phyloP scores from a whole-genome alignment of 176 grass and related monocot genomes.

The Cenchrus americanus region DNA sequence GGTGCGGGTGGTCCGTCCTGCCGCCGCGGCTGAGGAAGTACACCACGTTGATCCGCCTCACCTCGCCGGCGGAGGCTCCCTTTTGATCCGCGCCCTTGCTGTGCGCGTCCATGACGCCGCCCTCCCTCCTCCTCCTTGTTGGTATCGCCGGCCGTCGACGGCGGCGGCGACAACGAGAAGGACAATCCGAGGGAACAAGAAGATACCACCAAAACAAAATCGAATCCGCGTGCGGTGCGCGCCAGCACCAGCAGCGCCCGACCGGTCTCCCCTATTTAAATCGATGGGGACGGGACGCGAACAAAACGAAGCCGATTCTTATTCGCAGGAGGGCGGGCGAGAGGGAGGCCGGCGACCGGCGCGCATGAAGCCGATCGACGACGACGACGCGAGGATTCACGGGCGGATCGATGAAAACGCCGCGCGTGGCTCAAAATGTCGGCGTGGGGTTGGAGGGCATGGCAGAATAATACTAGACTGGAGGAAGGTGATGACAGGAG shows the following conservation, averaged over 20 bases:
- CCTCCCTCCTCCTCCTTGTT: background rate
- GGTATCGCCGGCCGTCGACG: slow-evolving; percentile 13
- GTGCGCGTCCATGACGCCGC: slow-evolving; percentile 13
- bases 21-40: slow-evolving; percentile 72
- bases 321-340: background rate
- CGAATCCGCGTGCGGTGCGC: background rate
- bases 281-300: background rate
- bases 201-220: slow-evolving; percentile 1
- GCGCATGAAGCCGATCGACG: background rate
- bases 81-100: background rate
- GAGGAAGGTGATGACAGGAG: background rate
- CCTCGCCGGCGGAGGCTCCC: slow-evolving; percentile 36
- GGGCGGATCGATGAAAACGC: background rate
- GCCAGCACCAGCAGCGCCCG: background rate
- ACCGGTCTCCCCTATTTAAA: slow-evolving; percentile 34
- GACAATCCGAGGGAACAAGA: slow-evolving; percentile 28
- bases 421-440: slow-evolving; percentile 42
- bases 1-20: slow-evolving; percentile 69
- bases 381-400: background rate
- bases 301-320: background rate
- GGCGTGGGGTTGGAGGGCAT: slow-evolving; percentile 33
- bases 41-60: slow-evolving; percentile 65
- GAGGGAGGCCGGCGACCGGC: slow-evolving; percentile 34
- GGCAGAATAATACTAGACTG: background rate
- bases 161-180: slow-evolving; percentile 11